Percentiles rank a stretch among this genome's conserved stretches.
These are phyloP conservation scores for Psidium guajava DNA, from an alignment of 345 rosid genomes.

Conservation along the genomic window DNA sequence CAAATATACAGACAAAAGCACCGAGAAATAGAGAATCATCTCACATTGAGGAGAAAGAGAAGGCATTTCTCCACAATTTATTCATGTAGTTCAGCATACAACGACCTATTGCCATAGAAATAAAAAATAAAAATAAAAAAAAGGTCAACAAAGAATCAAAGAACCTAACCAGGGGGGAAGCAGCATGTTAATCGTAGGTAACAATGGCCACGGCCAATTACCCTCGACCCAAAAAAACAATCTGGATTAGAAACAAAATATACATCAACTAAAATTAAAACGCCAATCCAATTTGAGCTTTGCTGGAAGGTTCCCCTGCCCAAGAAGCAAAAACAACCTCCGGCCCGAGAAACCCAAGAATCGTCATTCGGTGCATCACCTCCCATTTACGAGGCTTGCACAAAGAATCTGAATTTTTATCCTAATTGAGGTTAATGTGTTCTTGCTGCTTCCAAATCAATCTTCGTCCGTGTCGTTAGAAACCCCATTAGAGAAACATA, in stretches of 20 bases:
- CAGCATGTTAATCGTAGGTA: not conserved
- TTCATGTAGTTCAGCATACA: not conserved
- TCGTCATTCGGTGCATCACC: not conserved
- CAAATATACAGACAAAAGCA: not conserved
- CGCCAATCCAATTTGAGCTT: slow-evolving; percentile 18
- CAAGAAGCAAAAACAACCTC: slow-evolving; percentile 28
- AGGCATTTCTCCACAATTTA: not conserved
- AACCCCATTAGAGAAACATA: slow-evolving; percentile 31
- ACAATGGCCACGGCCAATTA: not conserved
- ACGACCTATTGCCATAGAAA: not conserved
- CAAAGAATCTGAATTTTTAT: not conserved
- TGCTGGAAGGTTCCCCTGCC: slow-evolving; percentile 40
- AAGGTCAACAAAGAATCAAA: not conserved
- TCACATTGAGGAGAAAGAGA: not conserved
- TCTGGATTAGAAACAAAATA: not conserved
- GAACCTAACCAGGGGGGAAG: not conserved
- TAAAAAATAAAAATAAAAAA: not conserved
- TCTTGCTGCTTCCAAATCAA: slow-evolving; percentile 35
- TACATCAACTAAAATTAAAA: not conserved
- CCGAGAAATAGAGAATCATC: not conserved
- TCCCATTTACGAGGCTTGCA: not conserved
- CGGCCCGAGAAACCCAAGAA: slow-evolving; percentile 45
- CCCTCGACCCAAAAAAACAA: not conserved
- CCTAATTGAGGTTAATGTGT: not conserved
- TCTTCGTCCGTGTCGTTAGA: slow-evolving; percentile 31